Evolutionary conservation across 2,329 filamentous ascomycete genomes (phyloP), one percentile per base, ranked within the genome.

Genomic region (Botrytis galanthina): DNA sequence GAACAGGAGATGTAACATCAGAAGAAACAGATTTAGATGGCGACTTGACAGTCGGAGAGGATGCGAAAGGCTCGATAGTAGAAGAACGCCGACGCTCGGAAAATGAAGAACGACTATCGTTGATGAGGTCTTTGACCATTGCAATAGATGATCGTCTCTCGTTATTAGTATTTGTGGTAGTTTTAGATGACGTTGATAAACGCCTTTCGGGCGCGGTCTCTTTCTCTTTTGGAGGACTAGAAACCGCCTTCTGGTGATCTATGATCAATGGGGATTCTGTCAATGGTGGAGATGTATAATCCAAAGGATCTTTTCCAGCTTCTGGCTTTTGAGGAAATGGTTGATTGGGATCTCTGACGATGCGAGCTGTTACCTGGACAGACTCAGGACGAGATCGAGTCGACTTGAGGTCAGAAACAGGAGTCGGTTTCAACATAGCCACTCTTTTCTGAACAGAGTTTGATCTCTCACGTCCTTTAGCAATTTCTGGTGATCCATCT

Each of bases 341-440:
- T 48, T 87, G 84, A 32, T 80, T 81, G 18, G 87, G 84, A 76
- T 92, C 92, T 66, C 93, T 90, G 54, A 97, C 85, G 75, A 97
- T 97, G 70, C 91, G 90, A 67, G 95, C 93, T 29, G 92, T 96
- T 18, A 97, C 94, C 63, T 94, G 95, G n/a, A 97, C 89, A 0
- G 93, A 95, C 79, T 95, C 93, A 8, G 91, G 87, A 2, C 85
- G 84, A 9, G 86, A 85, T 26, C 84, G 83, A n/a, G 84, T 81
- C 10, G 81, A 76, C 57, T 75, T 75, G 39, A 71, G 80, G 22
- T 74, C 69, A 26, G 75, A 68, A 29, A 73, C 46, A 7, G 76
- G 72, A 51, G 63, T 73, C 51, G 75, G 73, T 32, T 75, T 79
- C 64, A 80, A 78, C 10, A 74, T 71, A 60, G 78, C 76, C 6